These are phyloP conservation scores for Aechmea fasciata DNA, from an alignment of 176 grass and related monocot genomes.

Conservation along the genomic window DNA sequence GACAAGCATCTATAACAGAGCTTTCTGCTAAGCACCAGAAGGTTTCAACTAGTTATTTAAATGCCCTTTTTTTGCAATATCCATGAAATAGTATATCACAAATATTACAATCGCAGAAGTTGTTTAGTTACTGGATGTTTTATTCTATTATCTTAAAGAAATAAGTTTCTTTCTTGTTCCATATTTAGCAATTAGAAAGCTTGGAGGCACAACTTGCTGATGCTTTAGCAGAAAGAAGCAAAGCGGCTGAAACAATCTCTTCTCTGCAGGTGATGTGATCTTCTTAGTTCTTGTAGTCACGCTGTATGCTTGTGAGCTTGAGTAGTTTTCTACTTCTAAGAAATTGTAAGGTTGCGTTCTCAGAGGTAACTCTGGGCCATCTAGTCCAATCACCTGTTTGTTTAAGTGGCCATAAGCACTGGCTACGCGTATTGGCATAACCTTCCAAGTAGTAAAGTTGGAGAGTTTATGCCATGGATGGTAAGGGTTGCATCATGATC, in stretches of 20 bases:
- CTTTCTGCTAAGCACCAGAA: constrained; percentile 82
- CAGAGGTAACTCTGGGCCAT: too few species aligned
- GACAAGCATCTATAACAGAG: constrained; percentile 52
- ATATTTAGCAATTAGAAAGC: constrained; percentile 74
- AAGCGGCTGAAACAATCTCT: constrained; percentile 86
- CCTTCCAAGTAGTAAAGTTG: too few species aligned
- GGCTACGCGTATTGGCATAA: too few species aligned
- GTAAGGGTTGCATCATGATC: too few species aligned
- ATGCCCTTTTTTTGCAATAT: not conserved
- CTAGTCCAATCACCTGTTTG: too few species aligned
- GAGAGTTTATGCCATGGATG: too few species aligned
- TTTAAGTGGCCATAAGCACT: too few species aligned
- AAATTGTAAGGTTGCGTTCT: too few species aligned
- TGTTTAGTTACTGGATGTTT: not conserved
- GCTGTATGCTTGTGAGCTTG: not conserved
- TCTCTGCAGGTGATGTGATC: constrained; percentile 63
- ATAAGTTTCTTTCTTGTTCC: constrained; percentile 8
- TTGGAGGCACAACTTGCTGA: constrained; percentile 78
- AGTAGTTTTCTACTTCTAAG: too few species aligned
- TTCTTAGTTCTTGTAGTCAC: constrained; percentile 1
- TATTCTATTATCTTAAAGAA: not conserved
- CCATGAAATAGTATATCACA: constrained; percentile 1
- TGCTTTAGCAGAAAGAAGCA: constrained; percentile 60
- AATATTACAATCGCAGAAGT: not conserved
- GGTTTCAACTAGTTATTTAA: constrained; percentile 25